A percentile compares a stretch with the other conserved stretches of the same genome.
These are phyloP conservation scores for Pleurotus sapidus DNA, from an alignment of 768 basidiomycete species.

Conservation along the genomic window DNA sequence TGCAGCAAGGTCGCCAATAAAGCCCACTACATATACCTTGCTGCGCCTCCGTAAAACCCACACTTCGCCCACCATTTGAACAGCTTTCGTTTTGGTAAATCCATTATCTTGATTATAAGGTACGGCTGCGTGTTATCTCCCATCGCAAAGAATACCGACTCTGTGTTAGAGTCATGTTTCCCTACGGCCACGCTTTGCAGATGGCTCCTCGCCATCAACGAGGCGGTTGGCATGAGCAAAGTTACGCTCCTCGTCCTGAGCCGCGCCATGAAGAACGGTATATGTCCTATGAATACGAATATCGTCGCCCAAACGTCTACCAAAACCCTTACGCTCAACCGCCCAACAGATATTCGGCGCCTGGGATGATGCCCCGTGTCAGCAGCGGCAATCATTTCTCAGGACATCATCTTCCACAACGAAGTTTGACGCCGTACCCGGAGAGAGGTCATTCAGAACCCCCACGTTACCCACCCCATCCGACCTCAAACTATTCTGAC, in stretches of 20 bases:
- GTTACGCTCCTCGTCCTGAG: background rate
- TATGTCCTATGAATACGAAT: background rate
- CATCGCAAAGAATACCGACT: background rate
- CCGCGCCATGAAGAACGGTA: background rate
- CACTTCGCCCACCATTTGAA: background rate
- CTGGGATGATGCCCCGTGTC: background rate
- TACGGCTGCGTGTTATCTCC: background rate
- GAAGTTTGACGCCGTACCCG: slow-evolving; percentile 1
- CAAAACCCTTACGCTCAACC: background rate
- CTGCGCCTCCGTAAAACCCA: background rate
- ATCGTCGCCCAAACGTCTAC: background rate
- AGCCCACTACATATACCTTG: slow-evolving; percentile 2
- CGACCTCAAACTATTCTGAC: background rate
- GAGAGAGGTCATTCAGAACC: background rate
- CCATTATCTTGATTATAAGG: background rate
- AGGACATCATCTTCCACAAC: background rate
- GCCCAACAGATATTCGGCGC: background rate
- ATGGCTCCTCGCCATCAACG: background rate
- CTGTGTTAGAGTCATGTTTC: background rate
- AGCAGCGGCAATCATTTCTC: background rate
- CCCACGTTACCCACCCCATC: background rate
- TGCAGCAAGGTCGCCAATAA: background rate
- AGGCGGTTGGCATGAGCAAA: background rate
- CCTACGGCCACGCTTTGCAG: background rate
- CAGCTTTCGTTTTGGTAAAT: background rate